Evolutionary conservation across 208 protist species (phyloP), one percentile per base, ranked within the genome.

Genomic region (Phytomonas serpens): DNA sequence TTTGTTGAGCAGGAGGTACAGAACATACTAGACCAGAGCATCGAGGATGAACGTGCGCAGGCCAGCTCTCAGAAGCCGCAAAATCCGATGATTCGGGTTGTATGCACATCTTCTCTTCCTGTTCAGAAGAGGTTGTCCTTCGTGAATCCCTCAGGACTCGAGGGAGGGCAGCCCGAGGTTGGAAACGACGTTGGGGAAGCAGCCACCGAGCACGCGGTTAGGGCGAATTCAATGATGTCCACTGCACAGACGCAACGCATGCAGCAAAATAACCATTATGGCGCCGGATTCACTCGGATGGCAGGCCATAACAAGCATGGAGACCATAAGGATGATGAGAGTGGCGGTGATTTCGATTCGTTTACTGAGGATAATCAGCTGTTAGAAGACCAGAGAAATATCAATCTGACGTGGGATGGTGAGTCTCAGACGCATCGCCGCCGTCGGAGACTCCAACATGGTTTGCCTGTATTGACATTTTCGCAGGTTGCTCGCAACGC

Each of bases 401-500:
- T 16, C 10, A 57, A 1, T 57, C 4, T 23, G 4, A 23, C 23
- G 10, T 52, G 2, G 47, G 6, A 57, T 16, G 67, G 67, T 57
- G 76, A 73, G 29, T 33, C 52, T 61, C 72, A 83, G 80, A 69
- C 31, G 40, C 57, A 74, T 42, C 83, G 83, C 0, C 77, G 80
- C 9, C 74, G 70, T 67, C 83, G 80, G 23, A 85, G 84, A 70
- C 33, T 73, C 6, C 74, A 71, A 3, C 77, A 76, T 29, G 83
- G 80, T 23, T 52, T 88, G 38, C 72, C 47, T 29, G 27, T 80
- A 4, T 73, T 81, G 38, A 75, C 69, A 6, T 76, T 83, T 32
- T 78, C 72, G n/a, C 68, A 83, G 69, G 78, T 79, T n/a, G 83
- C 83, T n/a, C 63, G 66, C 30, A 74, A 68, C 42, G 73, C 78